phyloP scores from a whole-genome alignment of 345 rosid species.

The Linum trigynum region DNA sequence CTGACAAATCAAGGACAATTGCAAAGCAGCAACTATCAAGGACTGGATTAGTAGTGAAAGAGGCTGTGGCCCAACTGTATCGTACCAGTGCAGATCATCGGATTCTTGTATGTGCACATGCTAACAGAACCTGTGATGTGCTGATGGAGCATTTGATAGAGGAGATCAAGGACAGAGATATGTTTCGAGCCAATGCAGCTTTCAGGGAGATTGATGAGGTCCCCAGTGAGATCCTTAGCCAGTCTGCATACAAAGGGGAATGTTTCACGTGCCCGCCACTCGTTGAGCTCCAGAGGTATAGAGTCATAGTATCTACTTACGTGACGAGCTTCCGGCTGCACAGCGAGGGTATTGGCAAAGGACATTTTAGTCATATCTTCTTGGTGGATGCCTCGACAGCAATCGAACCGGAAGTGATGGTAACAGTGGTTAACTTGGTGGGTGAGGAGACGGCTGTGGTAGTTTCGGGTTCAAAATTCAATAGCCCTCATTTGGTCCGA shows the following conservation, averaged over 20 bases:
- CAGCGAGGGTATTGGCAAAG: slow-evolving; percentile 18
- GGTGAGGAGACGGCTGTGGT: slow-evolving; percentile 19
- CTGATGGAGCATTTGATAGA: slow-evolving; percentile 26
- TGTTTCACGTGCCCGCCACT: slow-evolving; percentile 26
- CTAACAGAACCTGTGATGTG: slow-evolving; percentile 26
- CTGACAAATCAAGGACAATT: background rate
- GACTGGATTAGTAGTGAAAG: slow-evolving; percentile 19
- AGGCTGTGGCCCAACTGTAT: slow-evolving; percentile 22
- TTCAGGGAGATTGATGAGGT: slow-evolving; percentile 29
- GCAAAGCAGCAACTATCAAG: slow-evolving; percentile 11
- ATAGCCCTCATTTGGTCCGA: slow-evolving; percentile 19
- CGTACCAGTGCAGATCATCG: slow-evolving; percentile 2
- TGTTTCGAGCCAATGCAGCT: slow-evolving; percentile 37
- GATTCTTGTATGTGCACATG: slow-evolving; percentile 28
- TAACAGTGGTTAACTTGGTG: slow-evolving; percentile 28
- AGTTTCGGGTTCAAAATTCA: slow-evolving; percentile 20
- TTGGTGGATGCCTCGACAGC: slow-evolving; percentile 29
- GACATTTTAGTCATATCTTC: slow-evolving; percentile 30
- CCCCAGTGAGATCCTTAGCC: slow-evolving; percentile 22
- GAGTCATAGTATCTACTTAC: slow-evolving; percentile 28
- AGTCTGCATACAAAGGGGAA: slow-evolving; percentile 15
- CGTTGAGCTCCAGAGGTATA: slow-evolving; percentile 7
- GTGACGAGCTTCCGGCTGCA: slow-evolving; percentile 22
- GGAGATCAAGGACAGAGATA: slow-evolving; percentile 14
- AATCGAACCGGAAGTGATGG: slow-evolving; percentile 33